Evolutionary conservation across 208 protist genomes (phyloP), one percentile per base, ranked within the genome.

Genomic region (Trypanosoma brucei): DNA sequence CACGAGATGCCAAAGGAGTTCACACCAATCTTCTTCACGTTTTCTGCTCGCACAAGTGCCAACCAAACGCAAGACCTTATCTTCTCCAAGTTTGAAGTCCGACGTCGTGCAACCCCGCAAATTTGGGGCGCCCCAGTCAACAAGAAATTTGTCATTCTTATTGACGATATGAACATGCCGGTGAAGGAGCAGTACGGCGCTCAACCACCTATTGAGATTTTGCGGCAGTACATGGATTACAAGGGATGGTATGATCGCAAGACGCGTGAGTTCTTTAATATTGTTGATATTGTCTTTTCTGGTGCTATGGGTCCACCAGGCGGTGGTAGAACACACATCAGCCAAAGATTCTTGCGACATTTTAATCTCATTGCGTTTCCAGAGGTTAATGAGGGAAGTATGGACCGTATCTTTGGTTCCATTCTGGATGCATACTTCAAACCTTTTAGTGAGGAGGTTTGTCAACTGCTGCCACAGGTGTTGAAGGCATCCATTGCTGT

Each of bases 141-240:
- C 67, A 98, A 98, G 76, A 91, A 93, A 66, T 96, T 98, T 65
- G 81, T 98, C 31, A 87, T 99, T 40, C 88, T 99, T 39, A 83
- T 99, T 48, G 98, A 99, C 78, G 98, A 99, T 73, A 81, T 99
- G 66, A 99, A 99, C 75, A 99, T 99, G 98, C 98, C 98, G 1
- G 74, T 88, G 53, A 88, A 91, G 59, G 98, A 99, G 77, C 81
- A 97, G 75, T 99, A 98, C 76, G 96, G 96, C 37, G 97, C 98
- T n/a, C 98, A 99, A 81, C 97, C 97, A 35, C 97, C 98, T 14
- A 98, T 99, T 72, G 98, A 99, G 71, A 86, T 99, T 64, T 67
- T 99, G 46, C 93, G 98, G 30, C 97, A 99, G 83, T 99, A 95
- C 81, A 91, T 99, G 84, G 97, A 99, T 87, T 98, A 99, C 79